Conservation (phyloP, 177 flowering plant species). For the Tripterygium wilfordii region DNA sequence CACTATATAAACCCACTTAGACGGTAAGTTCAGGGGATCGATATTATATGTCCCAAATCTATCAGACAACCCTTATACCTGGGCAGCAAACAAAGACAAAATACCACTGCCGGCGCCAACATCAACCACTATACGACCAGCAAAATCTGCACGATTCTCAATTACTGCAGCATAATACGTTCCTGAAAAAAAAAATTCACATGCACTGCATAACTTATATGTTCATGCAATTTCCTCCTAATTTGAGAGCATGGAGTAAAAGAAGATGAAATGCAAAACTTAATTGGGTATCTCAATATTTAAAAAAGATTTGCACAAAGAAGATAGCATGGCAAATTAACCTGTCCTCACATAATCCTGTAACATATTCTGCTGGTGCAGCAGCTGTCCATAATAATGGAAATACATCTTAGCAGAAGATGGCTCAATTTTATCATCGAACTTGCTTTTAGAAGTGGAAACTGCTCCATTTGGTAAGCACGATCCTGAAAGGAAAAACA, state of each 20-base stretch:
- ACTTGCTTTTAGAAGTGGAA: conserved; percentile 58
- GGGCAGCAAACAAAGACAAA: conserved; percentile 97
- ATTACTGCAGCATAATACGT: conserved; percentile 93
- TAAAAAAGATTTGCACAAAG: not conserved
- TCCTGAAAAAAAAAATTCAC: conserved; percentile 54
- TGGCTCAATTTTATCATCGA: conserved; percentile 88
- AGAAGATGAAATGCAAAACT: too few species aligned
- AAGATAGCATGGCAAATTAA: conserved; percentile 24
- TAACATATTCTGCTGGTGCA: conserved; percentile 98
- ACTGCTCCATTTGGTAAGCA: conserved; percentile 59
- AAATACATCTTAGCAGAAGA: conserved; percentile 99
- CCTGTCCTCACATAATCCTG: conserved; percentile 99
- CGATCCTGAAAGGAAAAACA: conserved; percentile 43
- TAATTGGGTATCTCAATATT: too few species aligned
- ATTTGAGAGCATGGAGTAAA: too few species aligned
- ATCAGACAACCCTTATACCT: conserved; percentile 41
- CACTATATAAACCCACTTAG: too few species aligned
- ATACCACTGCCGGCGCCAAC: conserved; percentile 99
- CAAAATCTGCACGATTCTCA: conserved; percentile 84
- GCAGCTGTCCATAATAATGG: conserved; percentile 92
- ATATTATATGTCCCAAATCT: too few species aligned
- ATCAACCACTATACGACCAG: conserved; percentile 92
- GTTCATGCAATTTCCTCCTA: too few species aligned
- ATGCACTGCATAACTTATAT: too few species aligned
- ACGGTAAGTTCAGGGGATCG: too few species aligned